phyloP scores from a whole-genome alignment of 1,284 basidiomycete species.

The Austropuccinia psidii region DNA sequence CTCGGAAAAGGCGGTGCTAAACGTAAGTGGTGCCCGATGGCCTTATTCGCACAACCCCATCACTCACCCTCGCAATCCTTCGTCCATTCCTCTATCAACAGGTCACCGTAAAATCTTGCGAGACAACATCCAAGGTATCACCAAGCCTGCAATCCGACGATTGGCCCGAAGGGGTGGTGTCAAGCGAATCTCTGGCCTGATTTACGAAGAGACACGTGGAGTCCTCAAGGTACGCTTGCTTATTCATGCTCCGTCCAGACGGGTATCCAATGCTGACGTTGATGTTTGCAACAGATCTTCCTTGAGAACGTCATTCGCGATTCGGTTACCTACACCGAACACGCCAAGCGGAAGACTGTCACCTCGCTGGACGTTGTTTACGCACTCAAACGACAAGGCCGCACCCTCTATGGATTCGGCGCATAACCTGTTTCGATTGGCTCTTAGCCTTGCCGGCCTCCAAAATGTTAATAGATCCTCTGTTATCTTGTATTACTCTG shows the following conservation, averaged over 20 bases:
- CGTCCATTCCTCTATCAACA: background rate
- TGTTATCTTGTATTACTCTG: no score
- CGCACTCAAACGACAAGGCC: constrained; percentile 50
- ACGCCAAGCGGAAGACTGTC: constrained; percentile 47
- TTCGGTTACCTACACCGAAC: constrained; percentile 57
- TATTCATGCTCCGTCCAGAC: background rate
- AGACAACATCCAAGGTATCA: constrained; percentile 69
- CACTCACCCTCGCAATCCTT: no score
- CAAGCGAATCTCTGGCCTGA: constrained; percentile 43
- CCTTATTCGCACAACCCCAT: background rate
- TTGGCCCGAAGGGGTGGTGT: constrained; percentile 46
- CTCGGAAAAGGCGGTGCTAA: constrained; percentile 42
- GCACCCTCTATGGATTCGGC: constrained; percentile 78
- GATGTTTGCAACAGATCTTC: constrained; percentile 39
- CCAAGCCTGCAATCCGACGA: constrained; percentile 62
- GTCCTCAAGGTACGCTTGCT: constrained; percentile 40
- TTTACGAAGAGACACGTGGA: constrained; percentile 80
- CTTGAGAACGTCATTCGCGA: constrained; percentile 43
- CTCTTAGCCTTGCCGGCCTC: no score
- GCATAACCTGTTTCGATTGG: no score
- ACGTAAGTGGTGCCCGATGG: background rate
- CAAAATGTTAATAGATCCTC: no score
- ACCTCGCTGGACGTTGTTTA: constrained; percentile 46
- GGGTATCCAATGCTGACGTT: background rate
- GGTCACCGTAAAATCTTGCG: constrained; percentile 43